phyloP scores from a whole-genome alignment of 208 protist species.

The Leishmania mexicana region DNA sequence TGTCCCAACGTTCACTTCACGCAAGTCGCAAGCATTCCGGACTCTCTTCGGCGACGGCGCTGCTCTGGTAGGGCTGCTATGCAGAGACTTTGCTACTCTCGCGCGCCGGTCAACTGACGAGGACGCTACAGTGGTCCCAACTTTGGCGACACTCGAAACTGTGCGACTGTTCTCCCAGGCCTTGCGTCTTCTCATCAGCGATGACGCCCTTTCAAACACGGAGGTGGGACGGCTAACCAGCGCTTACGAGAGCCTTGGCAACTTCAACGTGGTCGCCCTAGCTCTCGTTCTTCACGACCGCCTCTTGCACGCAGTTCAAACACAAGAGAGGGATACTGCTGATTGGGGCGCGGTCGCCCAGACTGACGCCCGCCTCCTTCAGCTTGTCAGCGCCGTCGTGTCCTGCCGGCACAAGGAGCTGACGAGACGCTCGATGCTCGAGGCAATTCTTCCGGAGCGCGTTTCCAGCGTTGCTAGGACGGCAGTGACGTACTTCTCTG shows the following conservation, averaged over 20 bases:
- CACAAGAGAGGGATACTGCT: background rate
- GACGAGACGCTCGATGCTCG: constrained; percentile 30
- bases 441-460: constrained; percentile 27
- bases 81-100: constrained; percentile 29
- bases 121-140: background rate
- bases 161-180: constrained; percentile 28
- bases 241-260: constrained; percentile 32
- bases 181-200: constrained; percentile 22
- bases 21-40: constrained; percentile 35
- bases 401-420: constrained; percentile 37
- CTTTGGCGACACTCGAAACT: constrained; percentile 10
- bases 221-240: constrained; percentile 27
- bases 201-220: constrained; percentile 13
- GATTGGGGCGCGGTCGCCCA: constrained; percentile 4
- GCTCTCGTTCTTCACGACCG: constrained; percentile 31
- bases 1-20: constrained; percentile 30
- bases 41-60: constrained; percentile 42
- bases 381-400: constrained; percentile 24
- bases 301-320: constrained; percentile 10
- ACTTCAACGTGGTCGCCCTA: constrained; percentile 34
- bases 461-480: constrained; percentile 23
- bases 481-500: constrained; percentile 24
- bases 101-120: constrained; percentile 4
- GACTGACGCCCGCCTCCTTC: constrained; percentile 20
- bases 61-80: constrained; percentile 36